These are phyloP conservation scores for Ceratocystis cacaofunesta DNA, from an alignment of 2,329 filamentous ascomycete genomes.

Conservation along the genomic window DNA sequence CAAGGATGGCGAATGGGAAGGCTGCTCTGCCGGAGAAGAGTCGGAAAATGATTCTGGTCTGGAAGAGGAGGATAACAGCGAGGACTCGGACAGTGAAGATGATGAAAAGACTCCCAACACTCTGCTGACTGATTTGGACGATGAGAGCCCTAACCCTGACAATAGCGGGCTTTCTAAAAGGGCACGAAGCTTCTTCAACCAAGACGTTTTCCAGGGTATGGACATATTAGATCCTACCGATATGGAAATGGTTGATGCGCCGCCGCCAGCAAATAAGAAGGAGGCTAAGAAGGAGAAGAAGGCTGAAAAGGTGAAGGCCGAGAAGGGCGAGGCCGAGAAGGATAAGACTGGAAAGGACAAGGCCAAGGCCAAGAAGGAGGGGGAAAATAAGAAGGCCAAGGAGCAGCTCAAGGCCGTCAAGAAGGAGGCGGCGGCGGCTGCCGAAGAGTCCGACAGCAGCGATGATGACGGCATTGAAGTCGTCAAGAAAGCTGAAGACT, in stretches of 20 bases:
- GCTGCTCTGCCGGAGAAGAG: constrained; percentile 58
- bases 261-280: constrained; percentile 20
- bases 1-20: constrained; percentile 82
- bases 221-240: constrained; percentile 31
- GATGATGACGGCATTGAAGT: constrained; percentile 43
- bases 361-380: constrained; percentile 15
- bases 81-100: constrained; percentile 23
- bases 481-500: constrained; percentile 42
- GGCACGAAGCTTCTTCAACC: constrained; percentile 79
- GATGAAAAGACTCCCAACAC: constrained; percentile 24
- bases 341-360: constrained; percentile 15
- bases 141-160: constrained; percentile 25
- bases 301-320: constrained; percentile 24
- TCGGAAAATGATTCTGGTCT: constrained; percentile 41
- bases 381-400: background rate
- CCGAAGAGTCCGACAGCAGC: constrained; percentile 17
- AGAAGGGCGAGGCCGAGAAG: constrained; percentile 18
- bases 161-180: constrained; percentile 53
- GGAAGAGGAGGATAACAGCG: constrained; percentile 37
- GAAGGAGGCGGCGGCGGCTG: constrained; percentile 4
- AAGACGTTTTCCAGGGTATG: constrained; percentile 84
- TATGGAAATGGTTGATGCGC: constrained; percentile 23
- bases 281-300: constrained; percentile 20
- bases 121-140: constrained; percentile 28
- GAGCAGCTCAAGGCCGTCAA: background rate